Evolutionary conservation across 2,329 filamentous ascomycete species (phyloP), one percentile per base, ranked within the genome.

Genomic region (Paracamarosporium sp.): DNA sequence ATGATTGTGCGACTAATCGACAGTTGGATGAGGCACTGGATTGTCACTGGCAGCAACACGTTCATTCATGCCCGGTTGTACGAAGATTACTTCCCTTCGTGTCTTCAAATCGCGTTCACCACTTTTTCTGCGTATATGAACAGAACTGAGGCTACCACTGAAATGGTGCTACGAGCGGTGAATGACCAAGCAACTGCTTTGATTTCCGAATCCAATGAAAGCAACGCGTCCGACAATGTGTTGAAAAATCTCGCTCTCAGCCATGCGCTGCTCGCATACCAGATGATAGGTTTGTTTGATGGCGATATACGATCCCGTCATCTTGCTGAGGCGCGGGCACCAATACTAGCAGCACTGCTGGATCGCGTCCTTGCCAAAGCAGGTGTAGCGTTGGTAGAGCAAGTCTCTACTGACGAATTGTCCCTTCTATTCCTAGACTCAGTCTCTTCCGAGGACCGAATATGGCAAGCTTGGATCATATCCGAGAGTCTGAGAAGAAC

Each of bases 221-320:
- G 1, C 7, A 40, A 46, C 33, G 30, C 36, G 2, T 58, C 54
- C 8, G 44, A 40, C 15, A 43, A 52, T 47, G 31, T 61, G 25
- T 27, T 63, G 9, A 33, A 28, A 27, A 50, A 60, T 25, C 52
- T 61, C 15, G 59, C 60, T 13, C 25, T 31, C 41, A 43, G 62
- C 38, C 62, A 85, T 11, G 78, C 83, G 1, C 75, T 86, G 1
- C 57, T 84, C 3, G 69, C 83, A 0, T 85, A 85, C 64, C 78
- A 82, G 48, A 78, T 80, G 31, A 81, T 85, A 55, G 71, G 79
- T 13, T 69, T 86, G 30, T 84, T 83, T 54, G 82, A 85, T 63
- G 80, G 80, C 13, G 79, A 83, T 61, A 78, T 84, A n/a, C 65
- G 73, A 15, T 69, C 76, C 5, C 75, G 79, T 1, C 70, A 75